A percentile compares a stretch with the other conserved stretches of the same genome.
These are phyloP conservation scores for Punctularia strigosozonata DNA, from an alignment of 768 basidiomycete genomes.

Conservation along the genomic window DNA sequence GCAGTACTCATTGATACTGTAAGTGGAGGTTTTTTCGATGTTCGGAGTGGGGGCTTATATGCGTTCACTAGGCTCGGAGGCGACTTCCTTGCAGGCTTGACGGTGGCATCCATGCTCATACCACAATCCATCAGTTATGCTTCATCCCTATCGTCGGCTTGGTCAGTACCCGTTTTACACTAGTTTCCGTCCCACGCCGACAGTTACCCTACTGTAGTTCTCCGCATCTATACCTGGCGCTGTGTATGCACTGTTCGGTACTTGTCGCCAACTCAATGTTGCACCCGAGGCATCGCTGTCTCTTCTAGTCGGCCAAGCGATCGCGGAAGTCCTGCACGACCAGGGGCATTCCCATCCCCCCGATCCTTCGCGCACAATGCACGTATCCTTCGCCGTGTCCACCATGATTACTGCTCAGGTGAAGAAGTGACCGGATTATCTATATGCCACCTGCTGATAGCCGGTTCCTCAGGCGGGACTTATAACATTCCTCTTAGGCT, in stretches of 20 bases:
- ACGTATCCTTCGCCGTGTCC: slow-evolving; percentile 53
- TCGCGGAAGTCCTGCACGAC: slow-evolving; percentile 47
- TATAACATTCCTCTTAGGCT: slow-evolving; percentile 75
- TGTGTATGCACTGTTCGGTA: slow-evolving; percentile 85
- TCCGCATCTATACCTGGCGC: slow-evolving; percentile 80
- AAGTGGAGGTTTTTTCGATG: slow-evolving; percentile 16
- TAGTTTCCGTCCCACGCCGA: neutral
- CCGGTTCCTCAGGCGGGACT: slow-evolving; percentile 52
- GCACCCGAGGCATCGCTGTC: slow-evolving; percentile 86
- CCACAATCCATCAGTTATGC: slow-evolving; percentile 90
- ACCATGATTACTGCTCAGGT: slow-evolving; percentile 83
- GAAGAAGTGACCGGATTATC: slow-evolving; percentile 8
- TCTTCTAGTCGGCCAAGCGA: slow-evolving; percentile 77
- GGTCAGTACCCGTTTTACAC: slow-evolving; percentile 33
- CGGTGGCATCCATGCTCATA: slow-evolving; percentile 75
- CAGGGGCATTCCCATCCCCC: slow-evolving; percentile 17
- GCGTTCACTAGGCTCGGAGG: slow-evolving; percentile 36
- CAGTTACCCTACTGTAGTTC: slow-evolving; percentile 32
- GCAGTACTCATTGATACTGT: slow-evolving; percentile 58
- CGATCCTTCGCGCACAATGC: slow-evolving; percentile 37
- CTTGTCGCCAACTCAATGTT: slow-evolving; percentile 69
- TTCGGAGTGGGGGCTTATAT: slow-evolving; percentile 21
- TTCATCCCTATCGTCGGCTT: slow-evolving; percentile 70
- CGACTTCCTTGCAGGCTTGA: slow-evolving; percentile 77
- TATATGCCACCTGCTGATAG: neutral